Conservation (phyloP, 805 yeast genomes). For the Lachancea meyersii region DNA sequence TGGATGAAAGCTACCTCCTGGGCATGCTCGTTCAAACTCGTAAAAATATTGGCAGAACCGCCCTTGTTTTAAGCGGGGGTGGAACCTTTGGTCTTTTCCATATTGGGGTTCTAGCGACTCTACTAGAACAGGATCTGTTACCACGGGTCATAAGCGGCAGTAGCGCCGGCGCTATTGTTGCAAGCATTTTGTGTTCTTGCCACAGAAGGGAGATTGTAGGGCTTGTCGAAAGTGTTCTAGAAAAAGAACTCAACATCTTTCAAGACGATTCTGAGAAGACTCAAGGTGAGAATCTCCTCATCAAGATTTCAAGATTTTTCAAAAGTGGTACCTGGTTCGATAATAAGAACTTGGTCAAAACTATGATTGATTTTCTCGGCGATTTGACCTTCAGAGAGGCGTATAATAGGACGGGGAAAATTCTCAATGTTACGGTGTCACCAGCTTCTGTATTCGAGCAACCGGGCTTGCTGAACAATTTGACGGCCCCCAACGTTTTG, state of each 20-base stretch:
- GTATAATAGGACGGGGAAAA: slow-evolving; percentile 85
- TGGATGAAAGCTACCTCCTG: slow-evolving; percentile 65
- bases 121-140: slow-evolving; percentile 64
- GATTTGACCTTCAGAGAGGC: slow-evolving; percentile 92
- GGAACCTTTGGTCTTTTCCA: slow-evolving; percentile 90
- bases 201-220: slow-evolving; percentile 61
- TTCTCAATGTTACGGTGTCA: slow-evolving; percentile 90
- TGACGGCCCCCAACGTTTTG: slow-evolving; percentile 75
- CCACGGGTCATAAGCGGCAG: slow-evolving; percentile 92
- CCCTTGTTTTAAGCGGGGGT: slow-evolving; percentile 92
- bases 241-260: slow-evolving; percentile 47
- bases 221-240: slow-evolving; percentile 44
- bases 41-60: slow-evolving; percentile 89
- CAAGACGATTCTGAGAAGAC: slow-evolving; percentile 48
- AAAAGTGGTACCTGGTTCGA: slow-evolving; percentile 91
- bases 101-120: slow-evolving; percentile 81
- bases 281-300: slow-evolving; percentile 45
- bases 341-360: slow-evolving; percentile 57
- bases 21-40: slow-evolving; percentile 82
- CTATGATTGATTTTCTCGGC: slow-evolving; percentile 76
- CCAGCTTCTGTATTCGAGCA: slow-evolving; percentile 89
- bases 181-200: slow-evolving; percentile 78
- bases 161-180: slow-evolving; percentile 93
- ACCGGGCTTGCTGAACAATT: slow-evolving; percentile 71
- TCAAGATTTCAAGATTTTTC: slow-evolving; percentile 52